phyloP scores from a whole-genome alignment of 2,329 filamentous ascomycete genomes.

The Neopestalotiopsis sp. region DNA sequence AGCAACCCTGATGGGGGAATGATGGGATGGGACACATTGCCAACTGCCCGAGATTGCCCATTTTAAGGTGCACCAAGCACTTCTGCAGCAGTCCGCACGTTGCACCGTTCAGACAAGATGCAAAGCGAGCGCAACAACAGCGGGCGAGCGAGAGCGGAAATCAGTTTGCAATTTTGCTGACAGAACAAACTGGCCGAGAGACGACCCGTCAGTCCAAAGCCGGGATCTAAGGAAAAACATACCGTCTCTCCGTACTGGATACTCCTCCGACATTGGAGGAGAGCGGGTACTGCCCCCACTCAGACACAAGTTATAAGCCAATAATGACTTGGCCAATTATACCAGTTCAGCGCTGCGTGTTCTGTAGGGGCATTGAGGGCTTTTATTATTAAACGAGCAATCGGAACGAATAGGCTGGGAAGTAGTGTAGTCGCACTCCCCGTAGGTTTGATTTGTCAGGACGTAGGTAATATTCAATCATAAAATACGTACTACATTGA shows the following conservation, averaged over 20 bases:
- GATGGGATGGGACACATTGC: background rate
- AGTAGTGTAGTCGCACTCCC: no score
- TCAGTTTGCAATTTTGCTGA: background rate
- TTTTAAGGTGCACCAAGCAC: background rate
- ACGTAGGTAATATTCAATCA: no score
- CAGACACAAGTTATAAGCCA: background rate
- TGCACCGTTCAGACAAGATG: background rate
- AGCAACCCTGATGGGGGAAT: background rate
- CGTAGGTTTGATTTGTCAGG: no score
- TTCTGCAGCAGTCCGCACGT: background rate
- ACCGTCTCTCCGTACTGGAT: background rate
- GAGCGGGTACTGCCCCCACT: constrained; percentile 6
- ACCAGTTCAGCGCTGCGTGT: background rate
- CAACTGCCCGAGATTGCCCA: constrained; percentile 9
- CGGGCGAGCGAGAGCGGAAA: constrained; percentile 5
- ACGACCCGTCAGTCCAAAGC: background rate
- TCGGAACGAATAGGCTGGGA: no score
- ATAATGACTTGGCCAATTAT: constrained; percentile 4
- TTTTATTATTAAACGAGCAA: no score
- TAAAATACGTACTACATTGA: no score
- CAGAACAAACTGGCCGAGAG: background rate
- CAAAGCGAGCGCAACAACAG: background rate
- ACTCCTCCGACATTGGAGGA: constrained; percentile 7
- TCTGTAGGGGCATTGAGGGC: no score
- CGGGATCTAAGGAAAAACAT: background rate